A percentile compares a stretch with the other conserved stretches of the same genome.
Conservation (phyloP, 2,329 filamentous ascomycete species). For the Juglanconis oblonga region DNA sequence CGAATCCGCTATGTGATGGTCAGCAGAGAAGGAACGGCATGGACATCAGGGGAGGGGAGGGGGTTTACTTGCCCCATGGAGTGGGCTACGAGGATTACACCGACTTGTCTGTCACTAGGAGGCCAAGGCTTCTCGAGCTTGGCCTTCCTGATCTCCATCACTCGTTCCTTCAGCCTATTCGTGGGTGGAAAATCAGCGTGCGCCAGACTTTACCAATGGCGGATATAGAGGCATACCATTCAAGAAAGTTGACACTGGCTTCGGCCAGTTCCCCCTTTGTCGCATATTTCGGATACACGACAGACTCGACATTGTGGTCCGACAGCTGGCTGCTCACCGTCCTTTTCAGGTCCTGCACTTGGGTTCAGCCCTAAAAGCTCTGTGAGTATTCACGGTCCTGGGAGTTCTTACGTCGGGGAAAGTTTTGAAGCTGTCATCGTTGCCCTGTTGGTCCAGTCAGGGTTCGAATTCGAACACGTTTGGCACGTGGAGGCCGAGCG, state of each 20-base stretch:
- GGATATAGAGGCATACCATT: slow-evolving; percentile 40
- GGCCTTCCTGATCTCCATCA: slow-evolving; percentile 73
- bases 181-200: neutral
- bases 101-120: slow-evolving; percentile 75
- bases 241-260: slow-evolving; percentile 43
- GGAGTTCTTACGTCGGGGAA: slow-evolving; percentile 53
- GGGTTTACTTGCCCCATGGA: slow-evolving; percentile 62
- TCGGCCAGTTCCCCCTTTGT: slow-evolving; percentile 64
- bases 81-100: slow-evolving; percentile 77
- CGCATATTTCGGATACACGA: slow-evolving; percentile 71
- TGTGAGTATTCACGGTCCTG: neutral
- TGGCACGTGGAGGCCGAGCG: neutral
- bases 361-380: neutral
- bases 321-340: slow-evolving; percentile 57
- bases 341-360: slow-evolving; percentile 51
- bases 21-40: too few species aligned
- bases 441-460: slow-evolving; percentile 43
- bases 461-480: neutral
- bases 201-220: neutral
- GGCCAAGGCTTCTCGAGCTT: slow-evolving; percentile 70
- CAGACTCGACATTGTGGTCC: slow-evolving; percentile 56
- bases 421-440: slow-evolving; percentile 65
- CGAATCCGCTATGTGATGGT: slow-evolving; percentile 63
- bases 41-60: rapidly evolving
- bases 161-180: slow-evolving; percentile 72